Evolutionary conservation across 129 eudicot species (phyloP).

Genomic region (Scalesia atractyloides): DNA sequence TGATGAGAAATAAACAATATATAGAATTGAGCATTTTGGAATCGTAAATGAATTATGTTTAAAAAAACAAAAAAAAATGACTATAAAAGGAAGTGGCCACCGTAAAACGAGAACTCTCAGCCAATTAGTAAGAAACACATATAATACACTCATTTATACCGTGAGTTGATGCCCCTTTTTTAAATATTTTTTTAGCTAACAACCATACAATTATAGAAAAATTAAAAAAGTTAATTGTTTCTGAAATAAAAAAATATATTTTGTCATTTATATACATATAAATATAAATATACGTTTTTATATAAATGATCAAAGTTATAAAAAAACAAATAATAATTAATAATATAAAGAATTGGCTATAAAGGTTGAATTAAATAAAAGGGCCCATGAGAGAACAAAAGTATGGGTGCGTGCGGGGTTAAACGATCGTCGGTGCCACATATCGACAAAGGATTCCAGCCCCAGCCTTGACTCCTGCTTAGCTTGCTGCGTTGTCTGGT

Average conservation of each 20-base stretch:
- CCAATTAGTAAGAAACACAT: too few species aligned
- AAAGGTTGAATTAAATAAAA: not conserved
- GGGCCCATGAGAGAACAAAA: slow-evolving; percentile 4
- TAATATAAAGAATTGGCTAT: not conserved
- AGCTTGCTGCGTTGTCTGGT: slow-evolving; percentile 21
- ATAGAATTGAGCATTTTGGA: not conserved
- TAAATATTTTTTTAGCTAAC: too few species aligned
- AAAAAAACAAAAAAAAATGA: not conserved
- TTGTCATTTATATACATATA: too few species aligned
- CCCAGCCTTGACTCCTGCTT: slow-evolving; percentile 7
- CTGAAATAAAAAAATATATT: too few species aligned
- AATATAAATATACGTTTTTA: too few species aligned
- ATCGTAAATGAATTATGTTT: not conserved
- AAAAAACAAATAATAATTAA: too few species aligned
- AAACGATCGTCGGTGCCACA: slow-evolving; percentile 21
- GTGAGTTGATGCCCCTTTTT: too few species aligned
- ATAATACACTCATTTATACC: too few species aligned
- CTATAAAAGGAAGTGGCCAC: not conserved
- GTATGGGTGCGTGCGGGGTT: slow-evolving; percentile 36
- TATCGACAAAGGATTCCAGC: slow-evolving; percentile 32
- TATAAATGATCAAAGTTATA: too few species aligned
- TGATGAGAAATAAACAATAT: not conserved
- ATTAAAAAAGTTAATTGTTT: too few species aligned
- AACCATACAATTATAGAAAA: too few species aligned
- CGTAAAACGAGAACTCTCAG: too few species aligned